Base-by-base conservation (phyloP, 2,329 filamentous ascomycete species). In the Stemphylium vesicarium region DNA sequence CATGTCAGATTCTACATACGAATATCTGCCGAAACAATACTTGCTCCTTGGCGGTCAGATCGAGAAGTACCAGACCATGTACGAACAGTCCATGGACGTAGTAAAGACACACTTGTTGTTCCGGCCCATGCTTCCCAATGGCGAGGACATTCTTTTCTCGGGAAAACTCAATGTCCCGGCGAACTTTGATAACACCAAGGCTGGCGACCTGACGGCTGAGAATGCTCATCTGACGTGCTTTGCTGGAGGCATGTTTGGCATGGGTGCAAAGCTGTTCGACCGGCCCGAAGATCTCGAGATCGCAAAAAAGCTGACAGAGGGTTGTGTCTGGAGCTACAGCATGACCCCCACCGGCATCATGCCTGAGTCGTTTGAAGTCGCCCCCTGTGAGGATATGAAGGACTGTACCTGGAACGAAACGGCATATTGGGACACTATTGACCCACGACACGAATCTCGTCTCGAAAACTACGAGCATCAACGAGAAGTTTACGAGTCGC, bases 161-260 rank as follows among this genome's bases (percentile, higher is more conserved):
- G 65, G 70, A 33, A 66, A 65, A 56, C 46, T 80, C 2, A 71
- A 68, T n/a, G 77, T 78, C 20, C 71, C 41, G 66, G 75, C 65
- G 0, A 41, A 26, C 1, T 47, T 55, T 22, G 59, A 64, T 66
- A 55, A 66, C 63, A 16, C 71, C 62, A 59, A 63, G 37, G 29
- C 53, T 11, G 43, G 62, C 6, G 58, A 64, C 31, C 65, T 79
- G 0, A 64, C 75, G 38, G 63, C 71, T 1, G 75, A 79, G 35
- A 75, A 78, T 10, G 84, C 88, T 53, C 89, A 92, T 68, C 78
- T 91, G 2, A 82, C 83, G 3, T 92, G 89, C 73, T 92, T 90
- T 68, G 79, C 84, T 3, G 89, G 89, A 6, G 89, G 88, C 9
- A 87, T 89, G 79, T 87, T 90, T 40, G 88, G 80, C 1, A 81